phyloP scores from a whole-genome alignment of 2,329 filamentous ascomycete genomes.

The Trichoderma oligosporum region DNA sequence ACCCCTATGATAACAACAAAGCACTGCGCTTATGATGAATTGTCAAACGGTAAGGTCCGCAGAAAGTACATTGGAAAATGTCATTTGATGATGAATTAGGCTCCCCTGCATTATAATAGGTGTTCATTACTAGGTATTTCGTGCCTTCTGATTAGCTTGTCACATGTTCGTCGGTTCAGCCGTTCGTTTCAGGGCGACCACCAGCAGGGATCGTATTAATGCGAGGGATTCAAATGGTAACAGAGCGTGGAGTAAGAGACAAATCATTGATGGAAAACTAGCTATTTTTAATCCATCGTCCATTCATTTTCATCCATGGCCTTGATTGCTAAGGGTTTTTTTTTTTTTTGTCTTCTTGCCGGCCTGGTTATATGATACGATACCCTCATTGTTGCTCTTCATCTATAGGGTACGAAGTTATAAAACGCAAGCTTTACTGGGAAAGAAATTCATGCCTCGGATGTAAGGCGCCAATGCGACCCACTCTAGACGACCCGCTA shows the following conservation, averaged over 20 bases:
- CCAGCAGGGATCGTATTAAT: neutral
- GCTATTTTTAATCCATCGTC: too few relatives aligned
- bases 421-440: too few relatives aligned
- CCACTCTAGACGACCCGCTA: constrained; percentile 13
- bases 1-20: neutral
- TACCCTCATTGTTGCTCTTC: too few relatives aligned
- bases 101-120: constrained; percentile 18
- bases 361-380: too few relatives aligned
- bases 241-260: too few relatives aligned
- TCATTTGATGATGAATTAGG: constrained; percentile 1
- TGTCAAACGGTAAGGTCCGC: neutral
- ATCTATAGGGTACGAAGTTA: too few relatives aligned
- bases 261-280: too few relatives aligned
- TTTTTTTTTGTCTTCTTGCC: too few relatives aligned
- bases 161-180: constrained; percentile 8
- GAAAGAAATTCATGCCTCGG: constrained; percentile 1
- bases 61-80: neutral
- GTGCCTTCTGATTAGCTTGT: constrained; percentile 10
- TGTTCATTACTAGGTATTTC: too few relatives aligned
- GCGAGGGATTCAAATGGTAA: neutral
- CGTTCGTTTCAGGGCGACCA: neutral
- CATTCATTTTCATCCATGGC: too few relatives aligned
- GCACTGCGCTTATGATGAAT: neutral
- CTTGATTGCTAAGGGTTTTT: too few relatives aligned
- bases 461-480: constrained; percentile 4